Percentiles rank a stretch among this genome's conserved stretches.
phyloP scores from a whole-genome alignment of 139 green algal species.

The Medakamo hakoo region DNA sequence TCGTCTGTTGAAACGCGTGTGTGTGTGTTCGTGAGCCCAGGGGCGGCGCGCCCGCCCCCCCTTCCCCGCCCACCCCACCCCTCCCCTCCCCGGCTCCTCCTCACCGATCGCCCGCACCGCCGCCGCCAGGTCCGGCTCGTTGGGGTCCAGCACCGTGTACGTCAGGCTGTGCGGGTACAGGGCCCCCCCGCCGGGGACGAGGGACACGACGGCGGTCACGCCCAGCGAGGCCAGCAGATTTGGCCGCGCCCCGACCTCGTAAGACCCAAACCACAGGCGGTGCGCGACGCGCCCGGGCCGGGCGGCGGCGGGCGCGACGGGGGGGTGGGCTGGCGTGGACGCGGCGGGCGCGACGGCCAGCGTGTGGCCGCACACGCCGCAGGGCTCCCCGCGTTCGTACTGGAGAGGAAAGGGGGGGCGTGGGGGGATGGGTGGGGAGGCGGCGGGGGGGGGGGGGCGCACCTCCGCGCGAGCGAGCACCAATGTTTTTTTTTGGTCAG shows the following conservation, averaged over 20 bases:
- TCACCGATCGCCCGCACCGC: neutral
- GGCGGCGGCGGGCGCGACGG: conserved; percentile 10
- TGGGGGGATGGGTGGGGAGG: neutral
- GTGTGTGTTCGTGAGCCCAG: conserved; percentile 4
- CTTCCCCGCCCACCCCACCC: neutral
- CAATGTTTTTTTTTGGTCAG: neutral
- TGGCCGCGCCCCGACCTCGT: conserved; percentile 68
- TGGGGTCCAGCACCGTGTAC: neutral
- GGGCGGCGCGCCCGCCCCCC: neutral
- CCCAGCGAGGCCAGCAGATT: conserved; percentile 70
- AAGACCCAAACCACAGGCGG: conserved; percentile 66
- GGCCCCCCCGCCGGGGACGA: neutral
- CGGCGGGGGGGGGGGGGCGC: neutral
- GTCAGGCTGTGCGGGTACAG: neutral
- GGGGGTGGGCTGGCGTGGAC: neutral
- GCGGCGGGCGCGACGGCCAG: too few relatives aligned
- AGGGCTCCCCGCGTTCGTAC: conserved; percentile 62
- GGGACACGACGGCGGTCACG: conserved; percentile 14
- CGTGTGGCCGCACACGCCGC: conserved; percentile 61
- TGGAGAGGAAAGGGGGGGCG: conserved; percentile 14
- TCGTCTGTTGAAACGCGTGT: conserved; percentile 8
- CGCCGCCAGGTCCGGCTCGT: too few relatives aligned
- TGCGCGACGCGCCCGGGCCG: neutral
- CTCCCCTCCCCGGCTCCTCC: neutral
- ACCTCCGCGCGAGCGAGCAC: neutral